Base-by-base conservation (phyloP, 441 rosid species). In the Populus tomentosa region DNA sequence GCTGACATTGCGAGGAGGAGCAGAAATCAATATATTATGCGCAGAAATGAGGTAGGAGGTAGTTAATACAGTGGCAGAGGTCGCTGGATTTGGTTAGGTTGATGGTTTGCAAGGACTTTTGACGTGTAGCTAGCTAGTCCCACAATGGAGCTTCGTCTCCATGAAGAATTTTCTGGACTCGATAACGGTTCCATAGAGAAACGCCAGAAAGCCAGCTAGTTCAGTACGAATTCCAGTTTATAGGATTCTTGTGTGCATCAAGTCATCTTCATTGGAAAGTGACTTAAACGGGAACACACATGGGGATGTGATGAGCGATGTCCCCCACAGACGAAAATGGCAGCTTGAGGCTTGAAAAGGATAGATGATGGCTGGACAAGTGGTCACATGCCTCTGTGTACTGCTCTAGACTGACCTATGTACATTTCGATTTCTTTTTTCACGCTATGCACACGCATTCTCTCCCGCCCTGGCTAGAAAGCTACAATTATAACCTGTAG, bases 311-410 rank as follows among this genome's bases (percentile, higher is more conserved):
- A 63, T 35, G 70, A 8, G 56, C 23, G 46, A 13, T 78, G 35
- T 63, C 64, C 81, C 79, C 78, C 21, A 74, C 77, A 1, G 23
- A 14, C 53, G 69, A 38, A 72, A 77, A 67, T 21, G 77, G 67
- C 59, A 71, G 56, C 77, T 71, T 70, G 23, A 72, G 64, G 28
- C 70, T 18, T 70, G 77, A 78, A 24, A 76, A 59, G 10, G 86
- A 81, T 26, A 20, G 21, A 56, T n/a, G 35, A 20, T 38, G 21
- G 75, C 73, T 77, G 69, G 69, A 33, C 81, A 69, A 80, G 78
- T 80, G 64, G 77, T 81, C 86, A 76, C 84, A 73, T 84, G 86
- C 72, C 67, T 65, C 40, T 76, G 73, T 59, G 38, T 9, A 20
- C 2, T 62, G 24, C 23, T 62, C 16, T 20, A 59, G 50, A 20